Evolutionary conservation across 441 rosid species (phyloP), one percentile per base, ranked within the genome.

Genomic region (Theobroma grandiflorum): DNA sequence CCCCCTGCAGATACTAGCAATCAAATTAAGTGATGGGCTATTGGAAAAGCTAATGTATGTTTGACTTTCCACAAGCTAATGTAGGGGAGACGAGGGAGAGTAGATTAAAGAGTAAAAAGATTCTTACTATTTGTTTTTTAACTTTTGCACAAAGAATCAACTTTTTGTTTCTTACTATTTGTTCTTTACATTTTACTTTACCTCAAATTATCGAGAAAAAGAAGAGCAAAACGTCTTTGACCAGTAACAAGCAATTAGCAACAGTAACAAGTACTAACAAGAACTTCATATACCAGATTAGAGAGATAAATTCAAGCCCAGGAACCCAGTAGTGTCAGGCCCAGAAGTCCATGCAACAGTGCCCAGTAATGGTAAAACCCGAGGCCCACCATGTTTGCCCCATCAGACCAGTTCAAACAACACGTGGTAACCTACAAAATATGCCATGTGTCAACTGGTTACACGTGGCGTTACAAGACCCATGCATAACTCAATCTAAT

Each of bases 1-100:
- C 69, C 78, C 55, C 69, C 82, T 49, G 49, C 65, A 58, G 79
- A 70, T 26, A 55, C n/a, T n/a, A 69, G 38, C 20, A 43, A 76
- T n/a, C 65, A 18, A 12, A 43, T 59, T 10, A 80, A 75, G 47
- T 59, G 69, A 58, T 31, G 33, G 35, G 49, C n/a, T 49, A 20
- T 3, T 58, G 22, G 59, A 53, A 18, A 18, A 6, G 59, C 50
- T 66, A 18, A 1, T 26, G 31, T 26, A 1, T 26, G 31, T 26
- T 26, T 26, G 1, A 26, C 31, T 26, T 26, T 26, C 31, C 31
- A 26, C 31, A 26, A 26, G 31, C 31, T 26, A 26, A 26, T 26
- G 31, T 26, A 26, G 12, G 8, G 49, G 49, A 9, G 49, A 45
- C 12, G 10, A 8, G 49, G 49, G 49, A 45, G 12, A 45, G 47